These are phyloP conservation scores for Pseudoscleropodium purum DNA, from an alignment of 225 moss, liverwort and hornwort species.

Conservation along the genomic window DNA sequence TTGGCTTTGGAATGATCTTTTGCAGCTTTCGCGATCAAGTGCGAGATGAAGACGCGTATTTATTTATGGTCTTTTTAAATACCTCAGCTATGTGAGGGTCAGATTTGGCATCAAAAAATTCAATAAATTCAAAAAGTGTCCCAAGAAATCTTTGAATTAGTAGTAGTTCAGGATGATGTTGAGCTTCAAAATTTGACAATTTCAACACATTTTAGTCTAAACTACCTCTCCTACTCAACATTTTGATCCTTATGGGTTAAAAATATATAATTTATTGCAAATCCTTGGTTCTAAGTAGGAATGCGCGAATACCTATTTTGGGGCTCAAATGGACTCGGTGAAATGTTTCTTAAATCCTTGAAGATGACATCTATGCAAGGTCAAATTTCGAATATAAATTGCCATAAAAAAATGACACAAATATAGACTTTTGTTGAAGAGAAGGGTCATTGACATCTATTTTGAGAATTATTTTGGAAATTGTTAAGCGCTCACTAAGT, in stretches of 20 bases:
- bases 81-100: neutral
- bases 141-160: no score
- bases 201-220: neutral
- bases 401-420: neutral
- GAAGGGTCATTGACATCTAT: neutral
- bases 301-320: accelerated
- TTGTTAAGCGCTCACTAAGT: accelerated
- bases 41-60: neutral
- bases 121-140: neutral
- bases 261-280: no score
- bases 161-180: neutral
- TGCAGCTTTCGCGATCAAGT: neutral
- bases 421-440: accelerated
- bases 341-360: neutral
- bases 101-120: neutral
- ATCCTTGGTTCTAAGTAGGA: neutral
- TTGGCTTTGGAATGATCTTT: no score
- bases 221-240: accelerated
- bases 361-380: accelerated
- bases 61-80: neutral
- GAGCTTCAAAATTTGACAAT: neutral
- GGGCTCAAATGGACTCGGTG: accelerated
- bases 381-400: neutral
- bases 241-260: neutral
- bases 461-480: no score